A percentile compares a stretch with the other conserved stretches of the same genome.
Conservation (phyloP, 2,329 filamentous ascomycete genomes). For the Colletotrichum tamarilloi region DNA sequence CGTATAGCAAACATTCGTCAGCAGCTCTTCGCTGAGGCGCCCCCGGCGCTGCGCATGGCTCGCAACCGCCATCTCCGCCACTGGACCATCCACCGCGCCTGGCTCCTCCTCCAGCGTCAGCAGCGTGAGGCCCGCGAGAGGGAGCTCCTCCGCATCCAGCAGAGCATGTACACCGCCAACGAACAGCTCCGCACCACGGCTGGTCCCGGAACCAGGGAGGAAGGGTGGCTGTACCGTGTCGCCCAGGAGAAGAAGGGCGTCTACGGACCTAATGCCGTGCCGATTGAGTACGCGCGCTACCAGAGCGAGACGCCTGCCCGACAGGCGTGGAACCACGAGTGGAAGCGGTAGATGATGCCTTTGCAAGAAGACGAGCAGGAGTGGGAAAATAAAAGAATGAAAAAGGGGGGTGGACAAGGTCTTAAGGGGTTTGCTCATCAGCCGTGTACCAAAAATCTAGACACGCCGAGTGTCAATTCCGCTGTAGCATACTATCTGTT, state of each 20-base stretch:
- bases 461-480: conserved; percentile 3
- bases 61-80: conserved; percentile 90
- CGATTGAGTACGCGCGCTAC: conserved; percentile 89
- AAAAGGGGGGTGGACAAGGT: background rate
- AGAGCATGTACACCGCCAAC: conserved; percentile 85
- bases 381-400: background rate
- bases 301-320: conserved; percentile 85
- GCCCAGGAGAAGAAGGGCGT: conserved; percentile 93
- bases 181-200: conserved; percentile 79
- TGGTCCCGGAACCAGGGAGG: conserved; percentile 66
- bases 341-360: conserved; percentile 71
- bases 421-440: background rate
- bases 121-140: conserved; percentile 71
- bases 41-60: conserved; percentile 84
- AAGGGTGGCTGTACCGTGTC: conserved; percentile 83
- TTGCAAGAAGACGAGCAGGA: background rate
- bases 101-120: conserved; percentile 82
- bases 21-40: conserved; percentile 62
- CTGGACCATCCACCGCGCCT: conserved; percentile 99
- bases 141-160: conserved; percentile 83
- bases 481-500: background rate
- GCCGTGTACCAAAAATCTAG: conserved; percentile 12
- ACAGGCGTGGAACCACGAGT: conserved; percentile 92
- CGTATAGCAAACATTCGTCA: conserved; percentile 57
- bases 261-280: conserved; percentile 77